Conservation (phyloP, 2,329 filamentous ascomycete species). For the Epichloe elymi region DNA sequence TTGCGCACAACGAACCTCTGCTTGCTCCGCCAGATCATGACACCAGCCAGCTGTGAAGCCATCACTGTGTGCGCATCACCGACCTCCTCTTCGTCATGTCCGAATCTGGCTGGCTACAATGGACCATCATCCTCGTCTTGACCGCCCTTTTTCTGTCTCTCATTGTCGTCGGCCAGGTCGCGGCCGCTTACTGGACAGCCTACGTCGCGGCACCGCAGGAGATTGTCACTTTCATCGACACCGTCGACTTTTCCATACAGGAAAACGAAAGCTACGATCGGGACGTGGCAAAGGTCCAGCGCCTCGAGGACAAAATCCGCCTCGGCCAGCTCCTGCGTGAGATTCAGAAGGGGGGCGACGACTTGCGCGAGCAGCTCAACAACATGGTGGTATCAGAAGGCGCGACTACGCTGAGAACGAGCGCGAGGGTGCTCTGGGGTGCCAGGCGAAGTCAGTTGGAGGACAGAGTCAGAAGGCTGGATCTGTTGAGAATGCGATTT, state of each 20-base stretch:
- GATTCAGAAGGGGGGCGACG: slow-evolving; percentile 49
- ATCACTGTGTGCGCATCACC: slow-evolving; percentile 9
- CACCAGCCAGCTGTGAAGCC: slow-evolving; percentile 5
- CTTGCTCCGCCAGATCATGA: slow-evolving; percentile 4
- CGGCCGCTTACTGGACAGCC: slow-evolving; percentile 38
- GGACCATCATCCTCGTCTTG: slow-evolving; percentile 44
- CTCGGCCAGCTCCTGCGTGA: slow-evolving; percentile 44
- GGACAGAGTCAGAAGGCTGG: slow-evolving; percentile 44
- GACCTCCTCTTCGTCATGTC: slow-evolving; percentile 29
- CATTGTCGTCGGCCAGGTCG: slow-evolving; percentile 38
- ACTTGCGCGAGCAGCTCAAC: slow-evolving; percentile 47
- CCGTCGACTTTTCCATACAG: slow-evolving; percentile 46
- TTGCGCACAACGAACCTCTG: neutral
- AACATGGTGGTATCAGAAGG: slow-evolving; percentile 34
- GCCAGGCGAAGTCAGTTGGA: slow-evolving; percentile 39
- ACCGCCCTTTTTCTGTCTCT: slow-evolving; percentile 45
- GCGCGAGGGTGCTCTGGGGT: slow-evolving; percentile 45
- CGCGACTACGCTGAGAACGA: slow-evolving; percentile 27
- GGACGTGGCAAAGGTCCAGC: slow-evolving; percentile 43
- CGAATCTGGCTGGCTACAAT: slow-evolving; percentile 37
- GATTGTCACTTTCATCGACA: slow-evolving; percentile 43
- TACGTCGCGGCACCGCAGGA: slow-evolving; percentile 46
- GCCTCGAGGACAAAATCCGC: slow-evolving; percentile 49
- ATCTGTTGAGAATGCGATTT: slow-evolving; percentile 51
- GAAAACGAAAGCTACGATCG: slow-evolving; percentile 53